Base-by-base conservation (phyloP, 352 stramenopile genomes). In the Phytophthora foliorum region DNA sequence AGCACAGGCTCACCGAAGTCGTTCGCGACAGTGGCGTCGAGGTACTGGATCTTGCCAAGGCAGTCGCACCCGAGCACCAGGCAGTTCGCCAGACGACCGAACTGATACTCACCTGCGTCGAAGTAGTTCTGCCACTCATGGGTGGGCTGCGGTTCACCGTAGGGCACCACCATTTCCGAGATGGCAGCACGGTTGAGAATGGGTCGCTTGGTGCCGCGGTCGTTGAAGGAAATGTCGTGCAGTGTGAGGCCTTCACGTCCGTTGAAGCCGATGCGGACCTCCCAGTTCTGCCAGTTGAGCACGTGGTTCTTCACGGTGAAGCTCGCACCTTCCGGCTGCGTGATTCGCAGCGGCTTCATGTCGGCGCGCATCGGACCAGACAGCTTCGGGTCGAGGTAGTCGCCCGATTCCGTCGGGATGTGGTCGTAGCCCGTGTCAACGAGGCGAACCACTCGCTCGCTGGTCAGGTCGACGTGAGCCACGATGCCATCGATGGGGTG, bases 121-220 rank as follows among this genome's bases (percentile, higher is more conserved):
- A 94, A 93, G 46, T 88, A 89, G 74, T 88, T 92, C 59, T 94
- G 91, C 50, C 85, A 80, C 42, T 80, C 69, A 62, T 81, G 85
- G 2, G 85, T 89, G 9, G 81, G 67, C 50, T 80, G 60, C 2
- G 83, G 83, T 65, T 92, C 84, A 1, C 71, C 85, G 58, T 95
- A 93, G 0, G 87, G 85, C 19, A 95, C 87, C 38, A 87, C 82
- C 87, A 95, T 95, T 74, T 95, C 85, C 9, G 86, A 87, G 27
- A 95, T 61, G 17, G 66, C 74, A 2, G 69, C 75, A 22, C 85
- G 82, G 55, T 91, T 81, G 34, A 93, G 59, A 27, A 95, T 73
- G 9, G 73, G 69, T 16, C 78, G 59, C 60, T 75, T 68, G 6
- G 32, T 48, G 13, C 55, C 55, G 59, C 51, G 68, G 46, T 57